These are phyloP conservation scores for Penicillium fimorum DNA, from an alignment of 495 filamentous ascomycete genomes.

Conservation along the genomic window DNA sequence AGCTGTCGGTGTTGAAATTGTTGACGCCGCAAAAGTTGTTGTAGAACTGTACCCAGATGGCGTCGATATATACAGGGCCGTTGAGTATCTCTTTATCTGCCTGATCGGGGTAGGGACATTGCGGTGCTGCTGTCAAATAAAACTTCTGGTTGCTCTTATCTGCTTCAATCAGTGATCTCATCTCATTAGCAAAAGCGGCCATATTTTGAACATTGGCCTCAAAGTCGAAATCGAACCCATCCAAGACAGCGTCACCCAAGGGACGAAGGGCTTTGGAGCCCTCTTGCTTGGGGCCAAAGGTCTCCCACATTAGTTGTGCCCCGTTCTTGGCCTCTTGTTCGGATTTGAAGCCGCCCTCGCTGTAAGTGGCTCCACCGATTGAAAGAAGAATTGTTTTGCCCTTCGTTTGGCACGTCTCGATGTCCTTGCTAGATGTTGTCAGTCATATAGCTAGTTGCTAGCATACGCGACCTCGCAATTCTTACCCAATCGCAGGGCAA, in stretches of 20 bases:
- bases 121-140: slow-evolving; percentile 62
- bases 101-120: slow-evolving; percentile 64
- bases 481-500: slow-evolving; percentile 63
- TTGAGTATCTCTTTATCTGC: slow-evolving; percentile 57
- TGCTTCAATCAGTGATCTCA: slow-evolving; percentile 54
- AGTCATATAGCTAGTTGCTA: slow-evolving; percentile 13
- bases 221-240: slow-evolving; percentile 74
- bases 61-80: slow-evolving; percentile 55
- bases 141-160: slow-evolving; percentile 53
- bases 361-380: slow-evolving; percentile 63
- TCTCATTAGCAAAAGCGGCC: slow-evolving; percentile 53
- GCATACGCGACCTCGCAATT: background rate
- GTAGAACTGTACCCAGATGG: slow-evolving; percentile 72
- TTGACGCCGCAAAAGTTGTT: slow-evolving; percentile 68
- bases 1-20: slow-evolving; percentile 47
- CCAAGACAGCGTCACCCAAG: slow-evolving; percentile 61
- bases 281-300: slow-evolving; percentile 52
- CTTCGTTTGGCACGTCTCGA: slow-evolving; percentile 59
- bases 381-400: slow-evolving; percentile 69
- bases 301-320: slow-evolving; percentile 63
- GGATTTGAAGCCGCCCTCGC: slow-evolving; percentile 59
- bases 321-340: slow-evolving; percentile 49
- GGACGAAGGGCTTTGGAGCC: slow-evolving; percentile 49
- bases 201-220: slow-evolving; percentile 52
- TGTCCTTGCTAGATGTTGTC: slow-evolving; percentile 46